phyloP scores from a whole-genome alignment of 78 protist genomes.

The Bodo saltans region DNA sequence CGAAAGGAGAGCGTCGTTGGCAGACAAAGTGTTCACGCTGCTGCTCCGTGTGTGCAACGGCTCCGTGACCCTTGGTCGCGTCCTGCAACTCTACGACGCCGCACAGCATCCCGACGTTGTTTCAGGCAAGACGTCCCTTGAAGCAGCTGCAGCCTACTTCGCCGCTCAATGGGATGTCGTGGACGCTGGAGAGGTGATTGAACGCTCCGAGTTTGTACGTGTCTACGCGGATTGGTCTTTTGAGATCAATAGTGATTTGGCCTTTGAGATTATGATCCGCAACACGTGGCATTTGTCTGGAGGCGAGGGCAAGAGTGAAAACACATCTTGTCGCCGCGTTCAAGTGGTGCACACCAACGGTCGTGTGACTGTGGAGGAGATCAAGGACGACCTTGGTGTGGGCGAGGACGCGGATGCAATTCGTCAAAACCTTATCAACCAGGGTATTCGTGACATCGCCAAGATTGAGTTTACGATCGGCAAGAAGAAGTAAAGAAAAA shows the following conservation, averaged over 20 bases:
- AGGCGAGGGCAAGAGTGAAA: slow-evolving; percentile 7
- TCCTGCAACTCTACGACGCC: slow-evolving; percentile 29
- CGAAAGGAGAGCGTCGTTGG: too few species aligned
- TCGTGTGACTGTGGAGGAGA: background rate
- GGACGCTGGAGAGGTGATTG: slow-evolving; percentile 5
- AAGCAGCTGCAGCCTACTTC: background rate
- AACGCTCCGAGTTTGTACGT: background rate
- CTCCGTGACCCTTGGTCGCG: too few species aligned
- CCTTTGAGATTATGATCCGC: slow-evolving; percentile 25
- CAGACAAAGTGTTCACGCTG: too few species aligned
- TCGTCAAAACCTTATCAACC: background rate
- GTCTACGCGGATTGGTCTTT: slow-evolving; percentile 22
- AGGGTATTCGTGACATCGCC: slow-evolving; percentile 21
- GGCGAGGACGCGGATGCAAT: background rate
- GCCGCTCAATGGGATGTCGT: slow-evolving; percentile 3
- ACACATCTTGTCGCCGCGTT: slow-evolving; percentile 25
- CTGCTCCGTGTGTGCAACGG: too few species aligned
- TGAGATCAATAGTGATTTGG: slow-evolving; percentile 16
- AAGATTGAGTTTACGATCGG: too few species aligned
- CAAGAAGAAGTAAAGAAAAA: too few species aligned
- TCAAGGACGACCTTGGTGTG: slow-evolving; percentile 20
- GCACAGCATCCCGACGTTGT: slow-evolving; percentile 28
- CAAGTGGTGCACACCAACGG: slow-evolving; percentile 11
- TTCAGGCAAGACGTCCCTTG: background rate
- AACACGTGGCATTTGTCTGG: slow-evolving; percentile 30